A percentile compares a stretch with the other conserved stretches of the same genome.
These are phyloP conservation scores for Penicillium desertorum DNA, from an alignment of 495 filamentous ascomycete species.

Conservation along the genomic window DNA sequence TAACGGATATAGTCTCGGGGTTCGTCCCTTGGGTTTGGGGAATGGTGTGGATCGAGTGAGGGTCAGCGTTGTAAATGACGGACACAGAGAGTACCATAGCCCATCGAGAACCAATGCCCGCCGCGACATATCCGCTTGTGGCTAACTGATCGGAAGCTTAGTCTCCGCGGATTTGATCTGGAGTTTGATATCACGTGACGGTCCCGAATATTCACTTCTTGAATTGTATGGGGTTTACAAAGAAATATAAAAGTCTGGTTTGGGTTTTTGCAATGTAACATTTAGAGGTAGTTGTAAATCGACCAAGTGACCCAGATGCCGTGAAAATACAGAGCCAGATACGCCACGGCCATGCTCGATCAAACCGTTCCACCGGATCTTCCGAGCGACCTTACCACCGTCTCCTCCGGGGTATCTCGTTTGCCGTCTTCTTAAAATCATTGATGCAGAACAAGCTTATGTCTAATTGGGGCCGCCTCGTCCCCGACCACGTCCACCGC, in stretches of 20 bases:
- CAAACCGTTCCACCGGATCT: slow-evolving; percentile 35
- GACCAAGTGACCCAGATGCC: slow-evolving; percentile 35
- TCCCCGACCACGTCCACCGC: slow-evolving; percentile 53
- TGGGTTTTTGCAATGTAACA: slow-evolving; percentile 20
- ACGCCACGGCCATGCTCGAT: slow-evolving; percentile 49
- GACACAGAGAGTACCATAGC: slow-evolving; percentile 68
- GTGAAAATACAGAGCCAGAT: slow-evolving; percentile 47
- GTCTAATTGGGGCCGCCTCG: slow-evolving; percentile 32
- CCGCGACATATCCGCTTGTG: slow-evolving; percentile 44
- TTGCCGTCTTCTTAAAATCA: slow-evolving; percentile 28
- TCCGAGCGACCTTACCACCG: slow-evolving; percentile 31
- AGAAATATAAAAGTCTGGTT: neutral
- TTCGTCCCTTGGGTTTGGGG: slow-evolving; percentile 15
- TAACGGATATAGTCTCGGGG: slow-evolving; percentile 8
- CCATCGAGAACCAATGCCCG: slow-evolving; percentile 55
- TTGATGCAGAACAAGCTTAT: slow-evolving; percentile 20
- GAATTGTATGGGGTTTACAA: neutral
- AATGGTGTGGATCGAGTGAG: slow-evolving; percentile 18
- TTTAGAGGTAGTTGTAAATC: slow-evolving; percentile 25
- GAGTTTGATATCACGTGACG: slow-evolving; percentile 23
- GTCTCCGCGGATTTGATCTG: slow-evolving; percentile 16
- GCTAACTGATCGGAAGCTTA: neutral
- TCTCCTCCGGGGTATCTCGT: slow-evolving; percentile 47
- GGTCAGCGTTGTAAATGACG: slow-evolving; percentile 43
- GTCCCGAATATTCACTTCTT: neutral